Conservation (phyloP, 164 flowering plant genomes). For the Vitis cinerea region DNA sequence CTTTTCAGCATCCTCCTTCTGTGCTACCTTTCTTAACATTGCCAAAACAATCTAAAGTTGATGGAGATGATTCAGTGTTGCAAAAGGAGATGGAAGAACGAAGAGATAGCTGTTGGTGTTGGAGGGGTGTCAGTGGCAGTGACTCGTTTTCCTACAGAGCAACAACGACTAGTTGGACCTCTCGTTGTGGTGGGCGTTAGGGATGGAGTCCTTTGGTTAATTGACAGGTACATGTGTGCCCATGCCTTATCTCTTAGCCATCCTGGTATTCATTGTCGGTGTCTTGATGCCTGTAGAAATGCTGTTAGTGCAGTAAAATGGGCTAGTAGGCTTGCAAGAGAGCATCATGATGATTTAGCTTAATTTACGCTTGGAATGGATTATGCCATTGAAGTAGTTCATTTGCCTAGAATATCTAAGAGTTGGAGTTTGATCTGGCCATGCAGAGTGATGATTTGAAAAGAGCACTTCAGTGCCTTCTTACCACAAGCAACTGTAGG, state of each 20-base stretch:
- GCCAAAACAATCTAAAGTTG: constrained; percentile 81
- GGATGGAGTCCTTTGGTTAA: constrained; percentile 97
- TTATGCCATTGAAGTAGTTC: constrained; percentile 97
- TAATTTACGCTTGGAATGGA: constrained; percentile 99
- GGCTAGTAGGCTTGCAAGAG: constrained; percentile 99
- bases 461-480: constrained; percentile 93
- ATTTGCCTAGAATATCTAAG: constrained; percentile 98
- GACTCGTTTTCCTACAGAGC: constrained; percentile 96
- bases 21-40: constrained; percentile 83
- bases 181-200: constrained; percentile 90
- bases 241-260: constrained; percentile 94
- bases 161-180: constrained; percentile 95
- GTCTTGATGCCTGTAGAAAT: constrained; percentile 99
- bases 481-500: constrained; percentile 96
- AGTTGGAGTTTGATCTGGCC: constrained; percentile 95
- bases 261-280: constrained; percentile 98
- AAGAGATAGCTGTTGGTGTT: constrained; percentile 98
- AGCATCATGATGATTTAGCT: constrained; percentile 98
- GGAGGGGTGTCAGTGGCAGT: constrained; percentile 98
- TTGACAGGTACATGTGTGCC: constrained; percentile 97
- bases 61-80: constrained; percentile 59
- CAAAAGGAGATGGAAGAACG: constrained; percentile 73
- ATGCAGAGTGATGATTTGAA: constrained; percentile 95
- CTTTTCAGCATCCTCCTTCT: constrained; percentile 96
- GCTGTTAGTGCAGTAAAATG: constrained; percentile 99